Evolutionary conservation across 495 filamentous ascomycete species (phyloP), one percentile per base, ranked within the genome.

Genomic region (Neurospora sp.): DNA sequence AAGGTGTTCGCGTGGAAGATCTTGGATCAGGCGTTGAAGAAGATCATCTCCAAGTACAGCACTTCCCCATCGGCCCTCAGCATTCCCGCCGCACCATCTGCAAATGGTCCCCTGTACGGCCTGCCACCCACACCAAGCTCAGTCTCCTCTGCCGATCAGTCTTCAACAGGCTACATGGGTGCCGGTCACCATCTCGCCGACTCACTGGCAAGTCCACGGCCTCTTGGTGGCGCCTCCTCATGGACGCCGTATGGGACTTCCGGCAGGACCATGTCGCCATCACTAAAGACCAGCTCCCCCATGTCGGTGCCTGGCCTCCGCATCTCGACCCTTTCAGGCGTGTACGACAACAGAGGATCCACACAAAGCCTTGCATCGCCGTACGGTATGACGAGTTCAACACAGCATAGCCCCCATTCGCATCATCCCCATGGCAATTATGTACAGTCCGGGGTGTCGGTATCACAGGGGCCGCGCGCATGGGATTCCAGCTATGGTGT

Each of bases 1-100:
- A 99, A 99, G 82, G 96, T 98, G 7, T 99, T 98, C 79, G 90
- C 93, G 12, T 99, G 96, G 96, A 93, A 91, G 79, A 92, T 93
- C 70, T 84, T 99, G 14, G 86, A 85, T 14, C 87, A 88, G 60
- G 95, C 96, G 0, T 83, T 99, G 72, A 96, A 94, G 86, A 99
- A 99, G 84, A 97, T 98, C 78, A 96, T 98, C 80, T 91, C 93
- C 75, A 99, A 99, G 94, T 99, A 98, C 83, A 82, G 81, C 78
- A 77, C 83, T 44, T 79, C 80, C 74, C 71, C 79, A 71, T 62
- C 77, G 70, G 71, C 76, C 77, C 71, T 77, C 18, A 70, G 75
- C 39, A 39, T 73, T 8, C 54, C 80, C 71, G 12, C 6, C 27
- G 54, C 54, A 35, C 54, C 27, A 35, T 35, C 54, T 16, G 23